Conservation (phyloP, 805 yeast species). For the Yamadazyma nakazawae region DNA sequence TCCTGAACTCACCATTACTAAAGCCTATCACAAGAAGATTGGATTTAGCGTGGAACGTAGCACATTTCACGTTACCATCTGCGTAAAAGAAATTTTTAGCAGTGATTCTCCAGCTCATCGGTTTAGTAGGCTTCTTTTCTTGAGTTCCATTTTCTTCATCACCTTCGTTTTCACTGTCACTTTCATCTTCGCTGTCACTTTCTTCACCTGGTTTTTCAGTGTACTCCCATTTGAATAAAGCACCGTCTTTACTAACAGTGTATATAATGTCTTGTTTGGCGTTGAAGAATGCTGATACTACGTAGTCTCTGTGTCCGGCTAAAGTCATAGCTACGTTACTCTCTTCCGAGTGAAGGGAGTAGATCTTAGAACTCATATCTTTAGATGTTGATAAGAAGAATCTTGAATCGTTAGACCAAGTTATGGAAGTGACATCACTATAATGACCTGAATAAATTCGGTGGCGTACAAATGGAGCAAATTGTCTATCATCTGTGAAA, state of each 20-base stretch:
- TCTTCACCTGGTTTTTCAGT: slow-evolving; percentile 52
- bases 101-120: slow-evolving; percentile 76
- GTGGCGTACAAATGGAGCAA: slow-evolving; percentile 93
- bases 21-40: slow-evolving; percentile 86
- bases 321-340: slow-evolving; percentile 74
- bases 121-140: slow-evolving; percentile 13
- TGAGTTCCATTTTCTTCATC: slow-evolving; percentile 34
- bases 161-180: slow-evolving; percentile 20
- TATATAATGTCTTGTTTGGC: slow-evolving; percentile 86
- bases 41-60: slow-evolving; percentile 73
- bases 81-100: slow-evolving; percentile 72
- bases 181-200: slow-evolving; percentile 43
- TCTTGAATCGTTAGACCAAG: slow-evolving; percentile 91
- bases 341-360: slow-evolving; percentile 68
- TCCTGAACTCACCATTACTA: slow-evolving; percentile 82
- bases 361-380: slow-evolving; percentile 85
- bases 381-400: slow-evolving; percentile 83
- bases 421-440: slow-evolving; percentile 68
- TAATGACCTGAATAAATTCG: slow-evolving; percentile 92
- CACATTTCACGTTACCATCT: slow-evolving; percentile 71
- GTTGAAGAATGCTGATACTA: slow-evolving; percentile 82
- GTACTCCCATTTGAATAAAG: slow-evolving; percentile 89
- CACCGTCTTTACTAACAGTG: slow-evolving; percentile 93
- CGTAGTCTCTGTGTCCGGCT: slow-evolving; percentile 90
- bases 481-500: slow-evolving; percentile 77